Evolutionary conservation across 148 eudicot genomes (phyloP).

Genomic region (Heliosperma pusillum): DNA sequence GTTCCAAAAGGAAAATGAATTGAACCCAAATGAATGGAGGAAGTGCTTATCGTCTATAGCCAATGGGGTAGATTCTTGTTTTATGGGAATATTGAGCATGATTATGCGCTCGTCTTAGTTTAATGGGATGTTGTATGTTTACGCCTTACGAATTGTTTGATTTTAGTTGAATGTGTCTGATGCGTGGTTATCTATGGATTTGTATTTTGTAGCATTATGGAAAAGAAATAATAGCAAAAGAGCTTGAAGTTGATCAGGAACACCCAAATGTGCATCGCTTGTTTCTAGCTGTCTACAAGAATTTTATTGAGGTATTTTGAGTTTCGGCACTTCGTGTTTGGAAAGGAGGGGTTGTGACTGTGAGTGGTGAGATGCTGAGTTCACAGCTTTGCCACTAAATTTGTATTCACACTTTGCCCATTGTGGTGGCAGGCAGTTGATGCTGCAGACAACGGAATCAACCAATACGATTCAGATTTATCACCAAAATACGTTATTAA

Average conservation of each 20-base stretch:
- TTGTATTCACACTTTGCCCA: not conserved
- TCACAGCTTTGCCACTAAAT: conserved; percentile 1
- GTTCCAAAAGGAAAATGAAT: no score
- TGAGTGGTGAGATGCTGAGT: not conserved
- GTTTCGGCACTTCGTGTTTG: not conserved
- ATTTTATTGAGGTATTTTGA: conserved; percentile 44
- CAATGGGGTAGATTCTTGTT: not conserved
- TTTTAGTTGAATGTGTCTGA: not conserved
- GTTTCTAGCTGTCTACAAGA: conserved; percentile 44
- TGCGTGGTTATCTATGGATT: conserved; percentile 5
- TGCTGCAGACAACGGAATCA: conserved; percentile 88
- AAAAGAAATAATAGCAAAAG: conserved; percentile 42
- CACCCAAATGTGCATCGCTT: conserved; percentile 37
- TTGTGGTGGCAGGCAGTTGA: conserved; percentile 75
- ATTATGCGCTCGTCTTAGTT: not conserved
- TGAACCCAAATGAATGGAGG: not conserved
- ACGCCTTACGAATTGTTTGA: not conserved
- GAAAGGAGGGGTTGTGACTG: not conserved
- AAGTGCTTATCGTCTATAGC: not conserved
- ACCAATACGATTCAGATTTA: conserved; percentile 60
- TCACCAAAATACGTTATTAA: conserved; percentile 78
- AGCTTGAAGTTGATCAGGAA: conserved; percentile 43
- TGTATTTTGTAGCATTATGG: conserved; percentile 45
- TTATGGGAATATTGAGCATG: not conserved
- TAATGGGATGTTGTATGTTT: not conserved